Evolutionary conservation across 176 grass and related monocot genomes (phyloP).

Genomic region (Ensete glaucum): DNA sequence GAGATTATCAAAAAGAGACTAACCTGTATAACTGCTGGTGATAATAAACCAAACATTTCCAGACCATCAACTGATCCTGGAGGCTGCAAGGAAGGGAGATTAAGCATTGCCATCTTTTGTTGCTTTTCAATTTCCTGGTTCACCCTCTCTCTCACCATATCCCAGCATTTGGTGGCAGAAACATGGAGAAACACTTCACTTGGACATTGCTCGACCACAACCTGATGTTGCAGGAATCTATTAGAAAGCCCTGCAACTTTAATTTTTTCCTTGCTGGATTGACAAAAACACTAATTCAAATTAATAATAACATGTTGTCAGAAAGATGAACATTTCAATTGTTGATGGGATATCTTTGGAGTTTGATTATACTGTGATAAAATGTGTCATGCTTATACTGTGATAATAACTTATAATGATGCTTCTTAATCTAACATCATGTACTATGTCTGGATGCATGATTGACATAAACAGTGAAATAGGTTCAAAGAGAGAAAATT

Average conservation of each 20-base stretch:
- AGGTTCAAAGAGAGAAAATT: not conserved
- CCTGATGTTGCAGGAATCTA: not conserved
- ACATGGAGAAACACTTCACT: constrained; percentile 15
- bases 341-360: no score
- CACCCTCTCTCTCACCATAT: constrained; percentile 21
- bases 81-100: constrained; percentile 17
- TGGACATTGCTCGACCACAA: constrained; percentile 15
- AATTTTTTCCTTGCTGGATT: not conserved
- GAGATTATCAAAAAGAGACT: not conserved
- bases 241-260: not conserved
- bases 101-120: not conserved
- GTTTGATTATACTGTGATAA: no score
- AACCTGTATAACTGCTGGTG: constrained; percentile 20
- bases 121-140: constrained; percentile 14
- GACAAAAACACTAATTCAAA: not conserved
- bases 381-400: no score
- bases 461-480: not conserved
- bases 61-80: constrained; percentile 16
- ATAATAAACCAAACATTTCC: constrained; percentile 27
- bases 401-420: no score
- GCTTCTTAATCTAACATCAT: no score
- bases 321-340: no score
- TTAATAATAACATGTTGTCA: no score
- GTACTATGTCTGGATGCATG: not conserved
- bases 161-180: constrained; percentile 21